phyloP scores from a whole-genome alignment of 108 stramenopile species.

The Nannochloropsis gaditana region DNA sequence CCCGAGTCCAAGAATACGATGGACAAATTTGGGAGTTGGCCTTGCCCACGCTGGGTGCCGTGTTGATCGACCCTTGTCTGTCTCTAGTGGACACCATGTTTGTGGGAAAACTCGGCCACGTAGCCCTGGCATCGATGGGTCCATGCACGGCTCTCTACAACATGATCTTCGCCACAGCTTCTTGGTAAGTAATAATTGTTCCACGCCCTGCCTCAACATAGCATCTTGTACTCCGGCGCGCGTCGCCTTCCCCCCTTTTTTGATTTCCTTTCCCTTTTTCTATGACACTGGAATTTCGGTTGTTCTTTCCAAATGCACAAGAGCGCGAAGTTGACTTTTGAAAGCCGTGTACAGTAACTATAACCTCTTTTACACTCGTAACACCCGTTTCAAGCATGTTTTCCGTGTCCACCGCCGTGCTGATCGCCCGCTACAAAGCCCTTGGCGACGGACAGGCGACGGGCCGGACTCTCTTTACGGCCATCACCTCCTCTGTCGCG shows the following conservation, averaged over 20 bases:
- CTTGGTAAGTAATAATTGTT: slow-evolving; percentile 20
- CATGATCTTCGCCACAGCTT: slow-evolving; percentile 43
- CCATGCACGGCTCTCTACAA: slow-evolving; percentile 41
- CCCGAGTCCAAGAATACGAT: slow-evolving; percentile 23
- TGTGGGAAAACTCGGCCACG: slow-evolving; percentile 41
- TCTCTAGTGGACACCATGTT: slow-evolving; percentile 46
- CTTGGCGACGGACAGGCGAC: not conserved
- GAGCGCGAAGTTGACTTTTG: no score
- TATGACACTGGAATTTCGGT: slow-evolving; percentile 16
- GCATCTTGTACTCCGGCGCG: not conserved
- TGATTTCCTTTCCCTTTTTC: not conserved
- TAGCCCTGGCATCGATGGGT: slow-evolving; percentile 42
- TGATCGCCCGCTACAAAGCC: slow-evolving; percentile 13
- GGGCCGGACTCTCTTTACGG: not conserved
- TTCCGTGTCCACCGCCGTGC: not conserved
- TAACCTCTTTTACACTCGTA: no score
- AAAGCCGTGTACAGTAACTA: no score
- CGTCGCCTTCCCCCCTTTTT: not conserved
- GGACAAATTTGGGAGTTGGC: slow-evolving; percentile 35
- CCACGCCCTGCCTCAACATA: not conserved
- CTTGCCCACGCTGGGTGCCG: slow-evolving; percentile 44
- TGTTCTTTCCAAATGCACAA: no score
- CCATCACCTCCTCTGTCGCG: not conserved
- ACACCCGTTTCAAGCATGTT: not conserved
- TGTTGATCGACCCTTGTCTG: slow-evolving; percentile 44